Evolutionary conservation across 257 asterid species (phyloP), one percentile per base, ranked within the genome.

Genomic region (Paulownia fortunei): DNA sequence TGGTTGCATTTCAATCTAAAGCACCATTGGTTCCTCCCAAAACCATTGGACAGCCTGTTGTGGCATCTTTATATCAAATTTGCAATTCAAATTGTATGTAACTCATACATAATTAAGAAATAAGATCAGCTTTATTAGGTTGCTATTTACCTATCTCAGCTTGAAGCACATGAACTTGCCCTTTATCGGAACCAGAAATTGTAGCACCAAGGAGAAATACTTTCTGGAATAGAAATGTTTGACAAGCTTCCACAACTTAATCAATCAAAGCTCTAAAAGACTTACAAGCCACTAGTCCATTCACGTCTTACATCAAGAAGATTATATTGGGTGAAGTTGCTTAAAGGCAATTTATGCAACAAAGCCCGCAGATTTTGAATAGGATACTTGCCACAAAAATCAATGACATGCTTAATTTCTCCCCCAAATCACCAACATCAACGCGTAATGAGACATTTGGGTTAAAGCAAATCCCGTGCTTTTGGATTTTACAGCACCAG

Each of bases 401-500:
- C 21, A 55, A 56, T 56, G 6, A 55, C 62, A 5, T 0, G 32
- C 11, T 19, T 8, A 19, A 19, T 19, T 21, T 19, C 59, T 51
- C 10, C 59, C 21, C 23, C 0, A 55, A 55, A 55, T 55, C 62
- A 55, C 62, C 62, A 51, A 16, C 13, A 55, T 16, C 30, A 6
- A 19, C 62, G 8, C 6, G 2, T 21, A 13, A 0, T 46, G 13
- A 46, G 62, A 55, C 2, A 55, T 2, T 55, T 55, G 30, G 8
- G n/a, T 55, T 16, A 34, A 55, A 21, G 62, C 30, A 55, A 55
- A 2, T 7, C 64, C 64, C 11, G 36, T 24, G 64, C 78, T 49
- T 0, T 51, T 42, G 0, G 24, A 30, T 0, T 54, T 73, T 0
- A 84, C 78, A 0, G 82, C 83, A 0, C 86, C 84, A 56, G 64